phyloP scores from a whole-genome alignment of 805 yeast genomes.

The Lipomyces orientalis region DNA sequence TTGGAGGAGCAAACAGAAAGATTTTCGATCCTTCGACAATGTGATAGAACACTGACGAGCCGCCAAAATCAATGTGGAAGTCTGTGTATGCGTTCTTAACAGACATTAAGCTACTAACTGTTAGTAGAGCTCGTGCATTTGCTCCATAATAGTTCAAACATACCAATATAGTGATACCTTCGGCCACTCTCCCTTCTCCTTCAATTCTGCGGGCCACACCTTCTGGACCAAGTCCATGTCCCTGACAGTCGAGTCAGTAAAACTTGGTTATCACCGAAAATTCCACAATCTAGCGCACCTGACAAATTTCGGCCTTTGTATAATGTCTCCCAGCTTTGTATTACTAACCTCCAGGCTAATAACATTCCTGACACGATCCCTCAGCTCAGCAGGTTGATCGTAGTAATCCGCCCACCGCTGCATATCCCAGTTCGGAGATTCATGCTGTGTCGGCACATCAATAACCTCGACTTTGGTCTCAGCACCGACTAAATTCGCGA shows the following conservation, averaged over 20 bases:
- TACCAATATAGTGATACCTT: constrained; percentile 66
- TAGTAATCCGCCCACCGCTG: constrained; percentile 78
- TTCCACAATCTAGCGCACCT: constrained; percentile 42
- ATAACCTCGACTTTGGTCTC: constrained; percentile 75
- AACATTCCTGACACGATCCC: constrained; percentile 78
- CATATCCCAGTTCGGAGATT: constrained; percentile 65
- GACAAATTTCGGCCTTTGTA: constrained; percentile 71
- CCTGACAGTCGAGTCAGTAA: constrained; percentile 20
- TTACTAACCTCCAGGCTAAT: constrained; percentile 79
- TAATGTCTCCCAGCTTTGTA: constrained; percentile 55
- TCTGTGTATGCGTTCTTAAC: constrained; percentile 82
- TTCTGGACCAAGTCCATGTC: constrained; percentile 69
- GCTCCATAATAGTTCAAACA: neutral
- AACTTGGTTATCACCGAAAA: neutral
- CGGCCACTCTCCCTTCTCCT: constrained; percentile 40
- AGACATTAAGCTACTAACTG: constrained; percentile 64
- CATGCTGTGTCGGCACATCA: constrained; percentile 84
- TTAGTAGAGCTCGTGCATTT: neutral
- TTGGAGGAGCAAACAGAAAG: constrained; percentile 81
- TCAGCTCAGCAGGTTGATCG: constrained; percentile 48
- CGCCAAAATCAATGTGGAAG: constrained; percentile 91
- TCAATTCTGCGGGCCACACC: constrained; percentile 57
- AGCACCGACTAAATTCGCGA: constrained; percentile 65
- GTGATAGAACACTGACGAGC: constrained; percentile 89
- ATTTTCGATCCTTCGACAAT: constrained; percentile 75